A percentile compares a stretch with the other conserved stretches of the same genome.
These are phyloP conservation scores for Xerocomus amazonicus DNA, from an alignment of 1,284 basidiomycete genomes.

Conservation along the genomic window DNA sequence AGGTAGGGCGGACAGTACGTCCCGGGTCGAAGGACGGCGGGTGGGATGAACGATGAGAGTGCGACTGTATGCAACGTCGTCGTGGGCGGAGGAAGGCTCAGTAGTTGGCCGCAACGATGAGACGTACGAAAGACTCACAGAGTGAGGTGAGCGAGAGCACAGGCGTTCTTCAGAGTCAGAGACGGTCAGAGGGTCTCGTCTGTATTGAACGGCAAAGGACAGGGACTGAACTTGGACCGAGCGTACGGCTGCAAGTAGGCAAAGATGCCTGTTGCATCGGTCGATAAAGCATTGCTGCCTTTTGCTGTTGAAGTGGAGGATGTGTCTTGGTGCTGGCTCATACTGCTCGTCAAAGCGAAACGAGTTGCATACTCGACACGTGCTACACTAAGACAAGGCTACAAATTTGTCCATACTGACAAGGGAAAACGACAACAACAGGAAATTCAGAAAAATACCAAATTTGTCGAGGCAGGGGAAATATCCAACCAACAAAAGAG, in stretches of 20 bases:
- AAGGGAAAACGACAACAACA: conserved; percentile 10
- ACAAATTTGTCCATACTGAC: conserved; percentile 11
- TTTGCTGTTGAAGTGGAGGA: conserved; percentile 1
- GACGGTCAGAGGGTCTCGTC: conserved; percentile 14
- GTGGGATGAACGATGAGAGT: conserved; percentile 37
- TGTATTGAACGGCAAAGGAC: neutral
- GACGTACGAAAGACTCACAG: conserved; percentile 23
- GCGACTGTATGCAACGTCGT: conserved; percentile 29
- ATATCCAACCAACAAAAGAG: conserved; percentile 2
- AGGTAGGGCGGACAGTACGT: conserved; percentile 40
- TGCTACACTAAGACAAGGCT: neutral
- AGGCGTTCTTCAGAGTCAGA: conserved; percentile 18
- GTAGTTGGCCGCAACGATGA: neutral
- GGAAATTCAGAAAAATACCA: conserved; percentile 1
- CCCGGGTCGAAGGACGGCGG: conserved; percentile 23
- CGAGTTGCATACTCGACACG: neutral
- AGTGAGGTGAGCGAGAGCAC: conserved; percentile 28
- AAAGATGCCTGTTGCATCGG: conserved; percentile 24
- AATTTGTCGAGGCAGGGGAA: neutral
- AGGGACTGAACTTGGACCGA: conserved; percentile 31
- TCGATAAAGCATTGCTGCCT: neutral
- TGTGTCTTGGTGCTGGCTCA: conserved; percentile 8
- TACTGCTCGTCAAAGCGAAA: neutral
- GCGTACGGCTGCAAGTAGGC: conserved; percentile 30
- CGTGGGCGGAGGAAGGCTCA: neutral